These are phyloP conservation scores for Candida sp. DNA, from an alignment of 1,139 yeast species.

Conservation along the genomic window DNA sequence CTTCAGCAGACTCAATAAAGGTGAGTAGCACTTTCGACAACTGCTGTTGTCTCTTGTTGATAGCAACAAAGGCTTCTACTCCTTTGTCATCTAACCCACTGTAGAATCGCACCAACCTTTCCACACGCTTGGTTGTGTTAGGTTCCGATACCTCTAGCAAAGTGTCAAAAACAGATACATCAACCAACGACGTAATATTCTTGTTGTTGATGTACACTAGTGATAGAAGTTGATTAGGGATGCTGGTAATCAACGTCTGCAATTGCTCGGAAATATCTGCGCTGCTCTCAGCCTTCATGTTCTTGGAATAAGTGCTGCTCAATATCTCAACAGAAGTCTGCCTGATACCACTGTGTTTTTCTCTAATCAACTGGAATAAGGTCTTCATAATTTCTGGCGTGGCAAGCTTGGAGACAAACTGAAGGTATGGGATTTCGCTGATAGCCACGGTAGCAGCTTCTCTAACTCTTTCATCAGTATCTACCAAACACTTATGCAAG, in stretches of 20 bases:
- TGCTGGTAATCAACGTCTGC: constrained; percentile 41
- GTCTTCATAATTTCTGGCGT: constrained; percentile 54
- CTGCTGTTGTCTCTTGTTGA: constrained; percentile 70
- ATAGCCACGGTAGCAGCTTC: constrained; percentile 59
- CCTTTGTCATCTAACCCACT: constrained; percentile 59
- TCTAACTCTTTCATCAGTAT: constrained; percentile 78
- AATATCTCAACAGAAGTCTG: constrained; percentile 59
- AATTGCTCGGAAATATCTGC: constrained; percentile 27
- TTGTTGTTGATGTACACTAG: constrained; percentile 78
- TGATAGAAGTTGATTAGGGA: constrained; percentile 71
- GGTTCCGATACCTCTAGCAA: constrained; percentile 59
- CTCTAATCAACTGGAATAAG: constrained; percentile 68
- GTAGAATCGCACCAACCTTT: constrained; percentile 55
- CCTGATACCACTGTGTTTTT: constrained; percentile 70
- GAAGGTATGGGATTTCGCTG: constrained; percentile 39
- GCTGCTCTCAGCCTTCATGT: constrained; percentile 19
- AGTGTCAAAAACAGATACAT: constrained; percentile 60
- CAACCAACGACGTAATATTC: constrained; percentile 71
- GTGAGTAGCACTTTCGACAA: constrained; percentile 45
- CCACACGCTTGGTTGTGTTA: constrained; percentile 49
- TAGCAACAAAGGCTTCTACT: constrained; percentile 67
- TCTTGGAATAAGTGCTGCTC: constrained; percentile 56
- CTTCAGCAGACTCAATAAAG: constrained; percentile 36
- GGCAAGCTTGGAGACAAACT: constrained; percentile 48
- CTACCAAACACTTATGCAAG: constrained; percentile 70